Evolutionary conservation across 345 rosid species (phyloP).

Genomic region (Acer saccharum): DNA sequence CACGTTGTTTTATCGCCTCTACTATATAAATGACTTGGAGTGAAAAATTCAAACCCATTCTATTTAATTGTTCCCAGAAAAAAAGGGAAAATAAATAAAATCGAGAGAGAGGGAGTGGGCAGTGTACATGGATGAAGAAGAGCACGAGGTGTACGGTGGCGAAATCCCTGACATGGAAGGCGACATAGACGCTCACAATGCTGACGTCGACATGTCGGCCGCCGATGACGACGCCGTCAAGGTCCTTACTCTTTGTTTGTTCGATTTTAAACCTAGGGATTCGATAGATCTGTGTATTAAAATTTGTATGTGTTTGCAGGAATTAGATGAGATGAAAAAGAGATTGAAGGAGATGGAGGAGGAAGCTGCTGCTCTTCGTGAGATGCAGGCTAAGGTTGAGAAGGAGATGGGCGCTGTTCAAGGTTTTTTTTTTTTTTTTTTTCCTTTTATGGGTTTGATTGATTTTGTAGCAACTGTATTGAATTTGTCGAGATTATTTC

Average conservation of each 20-base stretch:
- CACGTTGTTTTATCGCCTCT: no score
- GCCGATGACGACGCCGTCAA: conserved; percentile 82
- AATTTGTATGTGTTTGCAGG: conserved; percentile 42
- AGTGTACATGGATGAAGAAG: conserved; percentile 79
- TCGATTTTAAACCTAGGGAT: conserved; percentile 4
- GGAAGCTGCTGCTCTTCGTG: conserved; percentile 96
- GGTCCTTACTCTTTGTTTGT: conserved; percentile 35
- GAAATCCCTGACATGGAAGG: conserved; percentile 94
- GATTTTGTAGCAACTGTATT: neutral
- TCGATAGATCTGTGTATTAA: conserved; percentile 1
- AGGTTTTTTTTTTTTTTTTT: conserved; percentile 47
- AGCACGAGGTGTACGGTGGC: conserved; percentile 96
- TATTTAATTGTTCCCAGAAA: no score
- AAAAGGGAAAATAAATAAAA: neutral
- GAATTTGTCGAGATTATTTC: neutral
- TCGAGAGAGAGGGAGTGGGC: neutral
- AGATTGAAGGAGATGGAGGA: conserved; percentile 98
- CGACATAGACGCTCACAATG: conserved; percentile 64
- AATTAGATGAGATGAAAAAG: conserved; percentile 95
- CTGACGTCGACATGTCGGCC: conserved; percentile 72
- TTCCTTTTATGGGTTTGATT: neutral
- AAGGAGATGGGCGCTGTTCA: conserved; percentile 91
- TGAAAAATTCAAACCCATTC: no score
- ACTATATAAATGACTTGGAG: no score
- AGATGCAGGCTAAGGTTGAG: conserved; percentile 99